Evolutionary conservation across 1,139 yeast genomes (phyloP), one percentile per base, ranked within the genome.

Genomic region (Meyerozyma elateridarum): DNA sequence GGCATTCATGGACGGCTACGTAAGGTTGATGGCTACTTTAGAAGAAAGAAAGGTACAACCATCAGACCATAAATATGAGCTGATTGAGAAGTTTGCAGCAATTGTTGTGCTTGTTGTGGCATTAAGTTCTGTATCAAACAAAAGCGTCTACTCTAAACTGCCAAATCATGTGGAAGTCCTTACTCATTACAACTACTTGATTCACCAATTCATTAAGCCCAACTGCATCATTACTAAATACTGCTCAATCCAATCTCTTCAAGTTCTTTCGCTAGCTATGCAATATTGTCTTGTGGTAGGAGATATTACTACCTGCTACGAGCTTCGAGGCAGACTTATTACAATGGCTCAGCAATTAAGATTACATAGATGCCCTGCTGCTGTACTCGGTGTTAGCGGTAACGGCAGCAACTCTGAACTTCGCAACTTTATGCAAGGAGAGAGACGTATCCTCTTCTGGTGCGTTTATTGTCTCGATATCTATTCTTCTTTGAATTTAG

Each of bases 311-410:
- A 79, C 87, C 1, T 72, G 88, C 37, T 87, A 85, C 59, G 83
- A 80, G 37, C 64, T 82, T 28, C 67, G 95, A 39, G 89, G 91
- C 28, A 65, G 81, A 45, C 79, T 83, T 6, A 77, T 82, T 5
- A 79, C 88, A 17, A 83, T 85, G 89, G 82, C 91, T 2, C 95
- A 85, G 48, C 93, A 88, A 45, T 61, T 88, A 34, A 75, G 96
- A 45, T 64, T 88, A 32, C 95, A 87, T 51, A 70, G 95, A 42
- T 83, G 95, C 56, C 95, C 95, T 9, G 83, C 89, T 9, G 89
- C 93, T 0, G 89, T 87, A 5, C 58, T 82, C 33, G 72, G 71
- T 0, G 49, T 64, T 15, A 52, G 57, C 34, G 57, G 61, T 1
- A 67, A 62, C 31, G 42, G 38, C 6, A 79, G 81, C 5, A 73